Percentiles rank a stretch among this genome's conserved stretches.
These are phyloP conservation scores for Tetrahymena elliotti DNA, from an alignment of 73 alveolate species.

Conservation along the genomic window DNA sequence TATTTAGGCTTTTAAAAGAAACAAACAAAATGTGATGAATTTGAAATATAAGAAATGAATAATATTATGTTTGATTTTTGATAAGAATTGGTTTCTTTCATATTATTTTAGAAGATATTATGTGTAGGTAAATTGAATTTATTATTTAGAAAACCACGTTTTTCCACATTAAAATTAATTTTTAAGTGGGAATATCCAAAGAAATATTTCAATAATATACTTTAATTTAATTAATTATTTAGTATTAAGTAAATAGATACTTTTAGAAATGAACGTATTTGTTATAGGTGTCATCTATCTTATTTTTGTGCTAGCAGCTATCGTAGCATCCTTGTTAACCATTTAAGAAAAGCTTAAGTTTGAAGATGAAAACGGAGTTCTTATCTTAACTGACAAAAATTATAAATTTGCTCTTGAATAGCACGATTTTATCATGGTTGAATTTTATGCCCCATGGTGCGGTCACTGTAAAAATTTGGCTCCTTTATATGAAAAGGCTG, in stretches of 20 bases:
- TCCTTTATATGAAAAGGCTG: slow-evolving; percentile 76
- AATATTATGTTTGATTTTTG: too few species aligned
- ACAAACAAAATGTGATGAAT: neutral
- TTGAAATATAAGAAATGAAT: neutral
- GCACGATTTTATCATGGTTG: slow-evolving; percentile 57
- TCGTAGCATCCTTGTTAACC: neutral
- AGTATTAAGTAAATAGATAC: neutral
- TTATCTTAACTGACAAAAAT: slow-evolving; percentile 59
- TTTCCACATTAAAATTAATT: neutral
- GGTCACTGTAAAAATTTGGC: slow-evolving; percentile 79
- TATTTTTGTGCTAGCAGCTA: neutral
- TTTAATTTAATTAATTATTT: neutral
- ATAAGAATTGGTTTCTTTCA: neutral
- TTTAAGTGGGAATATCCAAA: neutral
- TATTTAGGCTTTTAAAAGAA: too few species aligned
- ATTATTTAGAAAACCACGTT: neutral
- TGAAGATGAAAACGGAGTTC: slow-evolving; percentile 68
- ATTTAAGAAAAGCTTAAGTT: slow-evolving; percentile 1
- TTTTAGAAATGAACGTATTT: neutral
- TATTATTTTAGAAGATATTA: neutral
- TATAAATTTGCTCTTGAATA: slow-evolving; percentile 50
- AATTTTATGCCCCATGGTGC: slow-evolving; percentile 91
- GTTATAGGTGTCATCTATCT: neutral
- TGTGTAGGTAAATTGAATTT: neutral
- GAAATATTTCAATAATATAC: neutral